Conservation (phyloP, 2,329 filamentous ascomycete species). For the Talaromyces sp. region DNA sequence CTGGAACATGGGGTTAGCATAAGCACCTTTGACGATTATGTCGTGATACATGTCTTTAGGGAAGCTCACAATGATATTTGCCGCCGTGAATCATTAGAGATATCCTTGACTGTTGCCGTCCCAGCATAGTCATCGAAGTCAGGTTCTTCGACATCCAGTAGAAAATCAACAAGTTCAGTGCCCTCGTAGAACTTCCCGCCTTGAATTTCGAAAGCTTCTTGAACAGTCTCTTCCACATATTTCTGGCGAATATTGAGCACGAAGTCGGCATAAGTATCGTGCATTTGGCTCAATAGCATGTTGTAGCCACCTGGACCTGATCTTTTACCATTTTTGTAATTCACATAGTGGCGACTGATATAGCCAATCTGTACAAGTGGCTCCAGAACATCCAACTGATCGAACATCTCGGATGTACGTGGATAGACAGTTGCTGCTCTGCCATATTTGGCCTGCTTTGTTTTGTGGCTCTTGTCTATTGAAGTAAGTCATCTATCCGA, state of each 20-base stretch:
- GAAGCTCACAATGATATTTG: background rate
- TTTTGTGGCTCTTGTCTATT: slow-evolving; percentile 1
- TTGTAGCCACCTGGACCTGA: background rate
- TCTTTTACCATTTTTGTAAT: slow-evolving; percentile 5
- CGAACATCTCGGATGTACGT: slow-evolving; percentile 1
- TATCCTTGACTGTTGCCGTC: background rate
- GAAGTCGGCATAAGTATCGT: slow-evolving; percentile 1
- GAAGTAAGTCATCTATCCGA: background rate
- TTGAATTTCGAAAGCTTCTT: background rate
- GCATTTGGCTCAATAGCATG: slow-evolving; percentile 2
- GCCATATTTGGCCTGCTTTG: slow-evolving; percentile 1
- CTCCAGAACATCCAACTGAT: background rate
- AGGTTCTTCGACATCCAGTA: background rate
- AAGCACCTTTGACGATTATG: background rate
- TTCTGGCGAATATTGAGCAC: slow-evolving; percentile 2
- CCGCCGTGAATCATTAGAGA: background rate
- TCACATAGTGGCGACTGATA: slow-evolving; percentile 1
- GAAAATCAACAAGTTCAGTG: background rate
- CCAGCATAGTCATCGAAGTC: background rate
- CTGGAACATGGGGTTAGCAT: background rate
- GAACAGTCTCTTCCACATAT: slow-evolving; percentile 1
- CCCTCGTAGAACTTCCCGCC: background rate
- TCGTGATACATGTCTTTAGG: background rate
- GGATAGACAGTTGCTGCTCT: background rate
- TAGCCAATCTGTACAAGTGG: background rate